These are phyloP conservation scores for Lobosporangium transversale DNA, from an alignment of 192 early-diverging fungal species.

Conservation along the genomic window DNA sequence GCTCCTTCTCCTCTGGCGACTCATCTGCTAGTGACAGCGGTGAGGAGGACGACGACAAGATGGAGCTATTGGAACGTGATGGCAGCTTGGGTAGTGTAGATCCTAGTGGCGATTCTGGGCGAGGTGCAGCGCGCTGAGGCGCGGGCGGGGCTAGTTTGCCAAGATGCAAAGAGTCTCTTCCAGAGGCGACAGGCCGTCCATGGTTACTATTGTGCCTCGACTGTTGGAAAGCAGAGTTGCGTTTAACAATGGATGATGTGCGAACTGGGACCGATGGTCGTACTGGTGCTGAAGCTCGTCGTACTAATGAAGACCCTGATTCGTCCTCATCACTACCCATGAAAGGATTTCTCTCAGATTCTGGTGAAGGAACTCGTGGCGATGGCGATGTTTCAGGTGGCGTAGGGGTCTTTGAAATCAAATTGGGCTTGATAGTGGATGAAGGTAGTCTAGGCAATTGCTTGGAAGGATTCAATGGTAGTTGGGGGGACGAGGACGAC, in stretches of 20 bases:
- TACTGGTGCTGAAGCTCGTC: neutral
- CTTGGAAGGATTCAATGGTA: constrained; percentile 1
- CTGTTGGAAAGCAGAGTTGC: constrained; percentile 38
- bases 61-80: constrained; percentile 21
- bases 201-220: constrained; percentile 4
- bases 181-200: neutral
- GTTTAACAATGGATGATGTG: constrained; percentile 24
- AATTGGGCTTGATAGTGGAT: constrained; percentile 4
- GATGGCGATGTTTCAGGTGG: constrained; percentile 39
- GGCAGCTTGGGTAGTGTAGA: constrained; percentile 37
- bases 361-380: constrained; percentile 12
- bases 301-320: neutral
- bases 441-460: constrained; percentile 17
- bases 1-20: constrained; percentile 40
- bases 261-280: neutral
- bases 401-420: constrained; percentile 18
- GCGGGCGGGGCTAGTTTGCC: constrained; percentile 27
- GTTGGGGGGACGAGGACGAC: neutral
- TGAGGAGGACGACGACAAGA: neutral
- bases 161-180: constrained; percentile 8
- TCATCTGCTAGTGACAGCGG: constrained; percentile 8
- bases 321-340: constrained; percentile 51
- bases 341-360: constrained; percentile 39
- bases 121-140: constrained; percentile 27
- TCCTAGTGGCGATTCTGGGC: constrained; percentile 31